Conservation (phyloP, 1,284 basidiomycete genomes). For the Macrocystidia cucumis region DNA sequence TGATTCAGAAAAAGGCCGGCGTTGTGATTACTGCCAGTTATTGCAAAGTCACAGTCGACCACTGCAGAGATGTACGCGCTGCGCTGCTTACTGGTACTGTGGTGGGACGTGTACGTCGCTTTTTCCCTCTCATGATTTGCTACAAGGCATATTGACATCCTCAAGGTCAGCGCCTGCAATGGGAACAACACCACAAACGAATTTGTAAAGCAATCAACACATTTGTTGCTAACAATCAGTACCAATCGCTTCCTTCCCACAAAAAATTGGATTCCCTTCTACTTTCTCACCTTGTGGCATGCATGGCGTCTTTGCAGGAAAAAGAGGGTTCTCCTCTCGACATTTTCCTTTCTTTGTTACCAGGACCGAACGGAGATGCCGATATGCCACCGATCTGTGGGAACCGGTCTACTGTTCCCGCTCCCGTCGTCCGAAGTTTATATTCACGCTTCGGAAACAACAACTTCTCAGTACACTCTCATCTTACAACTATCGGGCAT, state of each 20-base stretch:
- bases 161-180: conserved; percentile 59
- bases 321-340: conserved; percentile 21
- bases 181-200: conserved; percentile 53
- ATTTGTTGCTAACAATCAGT: conserved; percentile 36
- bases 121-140: conserved; percentile 5
- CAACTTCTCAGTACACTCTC: conserved; percentile 68
- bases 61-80: conserved; percentile 50
- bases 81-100: conserved; percentile 68
- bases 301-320: conserved; percentile 20
- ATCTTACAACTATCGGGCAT: conserved; percentile 57
- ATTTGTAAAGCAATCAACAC: conserved; percentile 51
- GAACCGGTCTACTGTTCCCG: conserved; percentile 18
- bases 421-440: conserved; percentile 21
- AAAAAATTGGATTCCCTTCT: conserved; percentile 54
- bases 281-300: conserved; percentile 52
- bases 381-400: conserved; percentile 26
- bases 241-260: conserved; percentile 39
- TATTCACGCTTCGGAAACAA: conserved; percentile 67
- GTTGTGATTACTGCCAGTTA: conserved; percentile 58
- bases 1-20: conserved; percentile 43
- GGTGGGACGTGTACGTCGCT: conserved; percentile 39
- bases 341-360: conserved; percentile 44
- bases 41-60: conserved; percentile 15
- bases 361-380: conserved; percentile 24
- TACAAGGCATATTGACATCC: conserved; percentile 8